Evolutionary conservation across 768 basidiomycete genomes (phyloP).

Genomic region (Hysterangium stoloniferum): DNA sequence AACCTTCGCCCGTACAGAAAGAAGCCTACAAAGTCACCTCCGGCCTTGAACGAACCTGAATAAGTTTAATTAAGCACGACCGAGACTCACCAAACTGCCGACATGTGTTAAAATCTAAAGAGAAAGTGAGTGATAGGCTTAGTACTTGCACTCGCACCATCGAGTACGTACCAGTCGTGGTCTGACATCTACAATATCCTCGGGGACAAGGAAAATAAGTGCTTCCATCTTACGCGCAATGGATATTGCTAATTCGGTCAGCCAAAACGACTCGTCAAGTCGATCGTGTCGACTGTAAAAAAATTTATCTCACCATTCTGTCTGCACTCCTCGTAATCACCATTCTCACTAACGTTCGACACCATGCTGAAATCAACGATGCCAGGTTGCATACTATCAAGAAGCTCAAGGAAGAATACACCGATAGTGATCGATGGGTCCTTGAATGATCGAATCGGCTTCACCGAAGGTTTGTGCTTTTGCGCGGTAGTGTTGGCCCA

Average conservation of each 20-base stretch:
- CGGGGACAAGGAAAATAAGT: conserved; percentile 92
- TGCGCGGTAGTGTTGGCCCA: conserved; percentile 94
- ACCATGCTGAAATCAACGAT: conserved; percentile 89
- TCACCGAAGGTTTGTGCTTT: conserved; percentile 48
- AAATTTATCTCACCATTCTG: conserved; percentile 63
- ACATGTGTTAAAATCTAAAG: conserved; percentile 88
- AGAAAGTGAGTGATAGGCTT: not conserved
- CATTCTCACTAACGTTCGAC: conserved; percentile 47
- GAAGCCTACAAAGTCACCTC: too few relatives aligned
- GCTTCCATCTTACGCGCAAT: conserved; percentile 98
- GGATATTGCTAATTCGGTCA: conserved; percentile 95
- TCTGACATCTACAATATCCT: conserved; percentile 93
- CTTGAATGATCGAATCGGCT: conserved; percentile 85
- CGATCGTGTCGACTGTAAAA: too few relatives aligned
- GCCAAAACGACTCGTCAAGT: conserved; percentile 26
- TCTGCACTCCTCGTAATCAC: conserved; percentile 79
- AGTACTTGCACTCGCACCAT: too few relatives aligned
- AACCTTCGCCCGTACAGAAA: too few relatives aligned
- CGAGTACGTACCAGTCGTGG: conserved; percentile 73
- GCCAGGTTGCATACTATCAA: conserved; percentile 87
- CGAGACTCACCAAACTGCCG: conserved; percentile 80
- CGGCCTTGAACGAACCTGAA: too few relatives aligned
- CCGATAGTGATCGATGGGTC: conserved; percentile 85
- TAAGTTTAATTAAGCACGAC: too few relatives aligned
- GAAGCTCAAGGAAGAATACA: conserved; percentile 86